These are phyloP conservation scores for Exophiala sideris DNA, from an alignment of 2,329 filamentous ascomycete genomes.

Conservation along the genomic window DNA sequence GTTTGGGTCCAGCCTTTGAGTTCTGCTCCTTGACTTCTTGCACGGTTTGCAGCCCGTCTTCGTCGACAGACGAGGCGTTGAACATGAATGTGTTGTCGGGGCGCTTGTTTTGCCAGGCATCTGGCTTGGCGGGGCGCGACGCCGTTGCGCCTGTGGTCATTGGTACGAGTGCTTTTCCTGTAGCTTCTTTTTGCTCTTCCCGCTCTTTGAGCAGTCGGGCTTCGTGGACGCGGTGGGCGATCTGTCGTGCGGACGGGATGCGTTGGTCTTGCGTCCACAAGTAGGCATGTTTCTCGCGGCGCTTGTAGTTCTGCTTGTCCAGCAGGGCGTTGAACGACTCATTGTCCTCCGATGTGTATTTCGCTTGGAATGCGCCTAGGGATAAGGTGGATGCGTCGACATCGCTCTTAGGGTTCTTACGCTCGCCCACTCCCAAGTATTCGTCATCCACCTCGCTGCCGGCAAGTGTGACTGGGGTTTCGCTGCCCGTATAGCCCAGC, in stretches of 20 bases:
- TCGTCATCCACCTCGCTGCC: constrained; percentile 39
- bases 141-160: constrained; percentile 61
- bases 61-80: constrained; percentile 43
- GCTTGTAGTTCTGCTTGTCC: constrained; percentile 84
- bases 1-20: constrained; percentile 72
- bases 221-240: constrained; percentile 52
- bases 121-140: constrained; percentile 70
- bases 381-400: constrained; percentile 72
- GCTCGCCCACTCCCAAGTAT: constrained; percentile 39
- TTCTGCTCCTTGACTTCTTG: constrained; percentile 65
- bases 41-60: constrained; percentile 56
- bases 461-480: constrained; percentile 55
- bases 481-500: constrained; percentile 32
- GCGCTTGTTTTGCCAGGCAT: constrained; percentile 65
- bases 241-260: constrained; percentile 61
- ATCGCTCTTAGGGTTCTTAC: constrained; percentile 33
- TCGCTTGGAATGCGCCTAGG: constrained; percentile 79
- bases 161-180: constrained; percentile 54
- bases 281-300: constrained; percentile 81
- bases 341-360: constrained; percentile 96
- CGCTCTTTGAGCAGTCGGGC: constrained; percentile 67
- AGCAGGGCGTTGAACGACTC: constrained; percentile 92
- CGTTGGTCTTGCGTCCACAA: constrained; percentile 79
- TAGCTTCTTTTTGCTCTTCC: constrained; percentile 57
- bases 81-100: constrained; percentile 91